A percentile compares a stretch with the other conserved stretches of the same genome.
phyloP scores from a whole-genome alignment of 2,329 filamentous ascomycete species.

The Colletotrichum magnum region DNA sequence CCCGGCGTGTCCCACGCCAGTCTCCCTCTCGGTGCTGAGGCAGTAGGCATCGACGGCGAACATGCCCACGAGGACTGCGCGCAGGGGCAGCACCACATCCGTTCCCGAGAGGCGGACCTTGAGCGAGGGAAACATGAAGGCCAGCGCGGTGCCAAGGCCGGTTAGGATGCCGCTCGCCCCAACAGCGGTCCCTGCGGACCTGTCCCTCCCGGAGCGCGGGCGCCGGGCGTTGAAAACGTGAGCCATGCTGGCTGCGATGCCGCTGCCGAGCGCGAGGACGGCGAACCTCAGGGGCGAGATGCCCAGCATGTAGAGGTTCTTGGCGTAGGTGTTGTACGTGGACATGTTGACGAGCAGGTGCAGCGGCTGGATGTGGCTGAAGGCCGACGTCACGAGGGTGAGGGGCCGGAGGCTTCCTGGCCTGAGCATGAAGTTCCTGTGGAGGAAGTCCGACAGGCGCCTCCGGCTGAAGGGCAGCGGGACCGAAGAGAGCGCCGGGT shows the following conservation, averaged over 20 bases:
- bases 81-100: slow-evolving; percentile 19
- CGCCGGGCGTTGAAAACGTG: slow-evolving; percentile 11
- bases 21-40: slow-evolving; percentile 28
- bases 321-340: slow-evolving; percentile 31
- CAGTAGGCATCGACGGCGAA: slow-evolving; percentile 29
- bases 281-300: slow-evolving; percentile 18
- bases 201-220: neutral
- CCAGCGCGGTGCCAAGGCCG: slow-evolving; percentile 32
- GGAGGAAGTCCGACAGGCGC: slow-evolving; percentile 20
- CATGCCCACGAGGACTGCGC: slow-evolving; percentile 25
- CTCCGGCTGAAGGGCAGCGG: slow-evolving; percentile 23
- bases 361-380: slow-evolving; percentile 34
- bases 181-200: slow-evolving; percentile 14
- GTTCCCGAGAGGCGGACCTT: slow-evolving; percentile 33
- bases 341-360: slow-evolving; percentile 35
- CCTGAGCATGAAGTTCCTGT: slow-evolving; percentile 32
- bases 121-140: slow-evolving; percentile 28
- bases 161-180: slow-evolving; percentile 30
- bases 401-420: slow-evolving; percentile 13
- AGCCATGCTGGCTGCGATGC: slow-evolving; percentile 20
- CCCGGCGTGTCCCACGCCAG: slow-evolving; percentile 30
- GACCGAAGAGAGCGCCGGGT: slow-evolving; percentile 30
- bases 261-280: slow-evolving; percentile 27
- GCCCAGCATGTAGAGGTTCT: slow-evolving; percentile 16
- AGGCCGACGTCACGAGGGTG: slow-evolving; percentile 30